These are phyloP conservation scores for Exutisphaerella laricina DNA, from an alignment of 2,329 filamentous ascomycete species.

Conservation along the genomic window DNA sequence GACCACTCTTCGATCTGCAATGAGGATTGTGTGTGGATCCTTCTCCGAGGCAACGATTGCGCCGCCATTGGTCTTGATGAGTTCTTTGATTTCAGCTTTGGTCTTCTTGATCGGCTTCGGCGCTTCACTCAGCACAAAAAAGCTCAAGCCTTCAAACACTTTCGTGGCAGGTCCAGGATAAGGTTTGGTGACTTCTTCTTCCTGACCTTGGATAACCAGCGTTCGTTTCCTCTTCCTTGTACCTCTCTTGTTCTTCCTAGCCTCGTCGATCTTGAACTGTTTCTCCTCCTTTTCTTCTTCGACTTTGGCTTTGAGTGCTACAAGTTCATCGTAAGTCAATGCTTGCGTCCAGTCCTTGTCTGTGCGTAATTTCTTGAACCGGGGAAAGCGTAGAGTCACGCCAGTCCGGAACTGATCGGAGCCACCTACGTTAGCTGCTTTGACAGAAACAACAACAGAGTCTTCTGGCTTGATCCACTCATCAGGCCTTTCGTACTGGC, in stretches of 20 bases:
- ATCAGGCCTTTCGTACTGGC: slow-evolving; percentile 74
- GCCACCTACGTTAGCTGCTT: slow-evolving; percentile 70
- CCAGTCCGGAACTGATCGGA: slow-evolving; percentile 74
- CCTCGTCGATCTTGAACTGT: slow-evolving; percentile 64
- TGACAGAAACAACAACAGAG: slow-evolving; percentile 81
- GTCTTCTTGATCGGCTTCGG: slow-evolving; percentile 62
- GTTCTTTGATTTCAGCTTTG: slow-evolving; percentile 71
- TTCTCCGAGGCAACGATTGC: slow-evolving; percentile 68
- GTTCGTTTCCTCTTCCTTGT: slow-evolving; percentile 58
- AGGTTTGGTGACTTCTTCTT: slow-evolving; percentile 43
- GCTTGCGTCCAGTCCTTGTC: slow-evolving; percentile 81
- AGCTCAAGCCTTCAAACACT: slow-evolving; percentile 69
- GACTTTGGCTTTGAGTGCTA: slow-evolving; percentile 61
- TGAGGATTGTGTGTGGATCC: slow-evolving; percentile 59
- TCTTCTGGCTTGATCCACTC: slow-evolving; percentile 89
- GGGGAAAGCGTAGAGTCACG: slow-evolving; percentile 80
- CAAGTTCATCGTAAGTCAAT: slow-evolving; percentile 71
- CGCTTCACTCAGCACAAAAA: slow-evolving; percentile 76
- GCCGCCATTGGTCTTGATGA: slow-evolving; percentile 81
- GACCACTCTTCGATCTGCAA: slow-evolving; percentile 74
- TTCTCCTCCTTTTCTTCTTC: slow-evolving; percentile 69
- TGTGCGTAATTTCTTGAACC: slow-evolving; percentile 74
- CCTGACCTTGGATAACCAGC: slow-evolving; percentile 68
- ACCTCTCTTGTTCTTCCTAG: slow-evolving; percentile 58
- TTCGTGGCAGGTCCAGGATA: slow-evolving; percentile 56